Evolutionary conservation across 176 grass and related monocot species (phyloP).

Genomic region (Canna indica): DNA sequence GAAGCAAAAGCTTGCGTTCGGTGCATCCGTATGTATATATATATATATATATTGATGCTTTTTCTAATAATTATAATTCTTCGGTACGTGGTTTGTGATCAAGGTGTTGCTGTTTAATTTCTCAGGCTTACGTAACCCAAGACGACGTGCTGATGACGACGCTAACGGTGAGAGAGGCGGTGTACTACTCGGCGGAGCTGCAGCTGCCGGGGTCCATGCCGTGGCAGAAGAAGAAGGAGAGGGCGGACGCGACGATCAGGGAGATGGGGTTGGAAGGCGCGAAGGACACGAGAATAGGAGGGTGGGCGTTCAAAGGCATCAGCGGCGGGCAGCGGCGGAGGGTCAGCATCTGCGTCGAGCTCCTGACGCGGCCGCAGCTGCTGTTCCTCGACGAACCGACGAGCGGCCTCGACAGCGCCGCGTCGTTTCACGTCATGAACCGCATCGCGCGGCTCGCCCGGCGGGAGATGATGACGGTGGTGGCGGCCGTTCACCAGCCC

Average conservation of each 20-base stretch:
- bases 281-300: slow-evolving; percentile 34
- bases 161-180: slow-evolving; percentile 38
- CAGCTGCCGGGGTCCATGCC: slow-evolving; percentile 39
- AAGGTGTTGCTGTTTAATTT: too few species aligned
- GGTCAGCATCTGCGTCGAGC: slow-evolving; percentile 54
- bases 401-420: slow-evolving; percentile 48
- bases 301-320: slow-evolving; percentile 38
- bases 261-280: slow-evolving; percentile 42
- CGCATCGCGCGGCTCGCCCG: slow-evolving; percentile 27
- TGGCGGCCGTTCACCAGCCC: slow-evolving; percentile 53
- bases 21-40: slow-evolving; percentile 24
- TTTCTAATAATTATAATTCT: neutral
- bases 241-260: slow-evolving; percentile 32
- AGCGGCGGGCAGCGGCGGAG: slow-evolving; percentile 49
- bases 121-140: slow-evolving; percentile 50
- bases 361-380: slow-evolving; percentile 33
- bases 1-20: slow-evolving; percentile 25
- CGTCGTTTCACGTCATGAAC: slow-evolving; percentile 38
- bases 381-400: slow-evolving; percentile 52
- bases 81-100: too few species aligned
- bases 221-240: slow-evolving; percentile 13
- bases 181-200: slow-evolving; percentile 51
- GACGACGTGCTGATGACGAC: slow-evolving; percentile 46
- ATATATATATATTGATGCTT: neutral
- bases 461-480: slow-evolving; percentile 36